These are phyloP conservation scores for Syncephalastrum racemosum DNA, from an alignment of 371 early-diverging fungal genomes.

Conservation along the genomic window DNA sequence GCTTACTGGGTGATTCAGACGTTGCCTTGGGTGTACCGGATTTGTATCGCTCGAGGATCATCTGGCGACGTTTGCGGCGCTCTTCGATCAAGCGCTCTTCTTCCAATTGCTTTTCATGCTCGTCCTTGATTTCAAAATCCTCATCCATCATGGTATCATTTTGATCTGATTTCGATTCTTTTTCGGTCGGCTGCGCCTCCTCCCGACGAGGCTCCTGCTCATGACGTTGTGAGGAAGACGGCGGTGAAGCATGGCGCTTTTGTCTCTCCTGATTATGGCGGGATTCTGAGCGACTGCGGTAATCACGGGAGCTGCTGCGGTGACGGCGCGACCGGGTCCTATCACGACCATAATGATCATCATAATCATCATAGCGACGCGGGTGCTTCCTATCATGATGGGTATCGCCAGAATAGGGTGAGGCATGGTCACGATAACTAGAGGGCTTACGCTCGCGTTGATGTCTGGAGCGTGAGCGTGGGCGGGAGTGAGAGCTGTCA, in stretches of 20 bases:
- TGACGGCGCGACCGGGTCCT: too few relatives aligned
- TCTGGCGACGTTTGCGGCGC: slow-evolving; percentile 68
- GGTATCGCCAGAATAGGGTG: slow-evolving; percentile 14
- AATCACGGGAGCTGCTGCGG: too few relatives aligned
- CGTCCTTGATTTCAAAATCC: slow-evolving; percentile 48
- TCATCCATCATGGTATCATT: too few relatives aligned
- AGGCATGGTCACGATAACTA: slow-evolving; percentile 6
- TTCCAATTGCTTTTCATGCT: slow-evolving; percentile 54
- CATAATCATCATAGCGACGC: too few relatives aligned
- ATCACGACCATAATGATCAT: too few relatives aligned
- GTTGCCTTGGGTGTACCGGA: slow-evolving; percentile 23
- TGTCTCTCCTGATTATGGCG: too few relatives aligned
- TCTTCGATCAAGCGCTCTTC: slow-evolving; percentile 79
- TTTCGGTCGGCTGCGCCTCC: too few relatives aligned
- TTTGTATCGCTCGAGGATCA: slow-evolving; percentile 67
- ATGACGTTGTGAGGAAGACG: too few relatives aligned
- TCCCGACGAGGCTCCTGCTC: too few relatives aligned
- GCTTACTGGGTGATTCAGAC: slow-evolving; percentile 5
- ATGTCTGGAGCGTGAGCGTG: slow-evolving; percentile 12
- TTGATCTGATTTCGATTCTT: too few relatives aligned
- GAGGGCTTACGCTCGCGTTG: background rate
- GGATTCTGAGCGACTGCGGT: too few relatives aligned
- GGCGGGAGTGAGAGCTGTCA: background rate
- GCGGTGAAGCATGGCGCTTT: too few relatives aligned
- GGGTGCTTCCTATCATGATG: slow-evolving; percentile 3